These are phyloP conservation scores for Claviceps digitariae DNA, from an alignment of 2,329 filamentous ascomycete genomes.

Conservation along the genomic window DNA sequence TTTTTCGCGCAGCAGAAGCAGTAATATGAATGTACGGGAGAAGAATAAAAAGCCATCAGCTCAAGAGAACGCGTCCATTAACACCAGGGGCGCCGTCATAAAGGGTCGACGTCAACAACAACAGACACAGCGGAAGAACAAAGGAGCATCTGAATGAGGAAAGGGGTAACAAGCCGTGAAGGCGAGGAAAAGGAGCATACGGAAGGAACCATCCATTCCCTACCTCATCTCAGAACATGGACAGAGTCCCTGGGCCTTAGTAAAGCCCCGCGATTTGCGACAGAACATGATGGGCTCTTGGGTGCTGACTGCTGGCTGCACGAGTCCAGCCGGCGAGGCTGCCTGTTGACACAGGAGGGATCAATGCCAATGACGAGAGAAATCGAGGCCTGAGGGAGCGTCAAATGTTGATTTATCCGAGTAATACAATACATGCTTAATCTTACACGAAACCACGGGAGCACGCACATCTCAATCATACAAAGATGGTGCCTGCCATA, in stretches of 20 bases:
- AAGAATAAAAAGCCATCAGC: not conserved
- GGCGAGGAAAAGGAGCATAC: too few relatives aligned
- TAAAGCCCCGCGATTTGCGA: not conserved
- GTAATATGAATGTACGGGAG: not conserved
- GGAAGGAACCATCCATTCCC: not conserved
- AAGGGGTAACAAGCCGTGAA: not conserved
- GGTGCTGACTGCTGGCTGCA: too few relatives aligned
- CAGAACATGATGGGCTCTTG: too few relatives aligned
- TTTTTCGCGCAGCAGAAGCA: not conserved
- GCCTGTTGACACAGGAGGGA: too few relatives aligned
- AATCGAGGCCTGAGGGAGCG: slow-evolving; percentile 16
- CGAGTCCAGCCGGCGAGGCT: too few relatives aligned
- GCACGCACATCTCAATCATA: not conserved
- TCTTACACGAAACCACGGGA: not conserved
- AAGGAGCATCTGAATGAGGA: not conserved
- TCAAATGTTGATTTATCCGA: slow-evolving; percentile 2
- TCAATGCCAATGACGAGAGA: slow-evolving; percentile 8
- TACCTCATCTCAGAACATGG: too few relatives aligned
- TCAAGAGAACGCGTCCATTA: too few relatives aligned
- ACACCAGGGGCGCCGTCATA: too few relatives aligned
- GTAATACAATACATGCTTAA: not conserved
- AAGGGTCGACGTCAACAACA: not conserved
- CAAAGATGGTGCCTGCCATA: not conserved
- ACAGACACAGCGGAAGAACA: too few relatives aligned
- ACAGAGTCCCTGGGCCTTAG: too few relatives aligned